Evolutionary conservation across 1,139 yeast genomes (phyloP), one percentile per base, ranked within the genome.

Genomic region (Protomyces pachydermus): DNA sequence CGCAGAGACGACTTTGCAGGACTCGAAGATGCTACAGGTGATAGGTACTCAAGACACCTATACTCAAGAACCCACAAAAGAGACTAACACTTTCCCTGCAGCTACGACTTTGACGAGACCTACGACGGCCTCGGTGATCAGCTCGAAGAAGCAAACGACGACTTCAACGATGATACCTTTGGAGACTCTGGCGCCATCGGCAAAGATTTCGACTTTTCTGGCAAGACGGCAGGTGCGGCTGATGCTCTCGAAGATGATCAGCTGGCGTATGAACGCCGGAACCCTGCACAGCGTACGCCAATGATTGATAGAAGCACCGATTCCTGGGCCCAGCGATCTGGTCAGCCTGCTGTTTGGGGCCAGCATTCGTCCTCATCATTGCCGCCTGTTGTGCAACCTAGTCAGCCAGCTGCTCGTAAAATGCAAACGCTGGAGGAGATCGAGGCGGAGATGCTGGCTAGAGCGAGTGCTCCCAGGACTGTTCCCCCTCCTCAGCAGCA

Each of bases 121-220:
- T 88, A 88, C 73, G 89, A 87, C 68, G 91, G 91, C 2, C 80
- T 87, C 66, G 93, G 91, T 1, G 88, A 83, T 37, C 80, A 80
- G 67, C 80, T 83, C 57, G 81, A 81, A 54, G 95, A 87, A 68
- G 85, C 83, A 42, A 91, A 86, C 66, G 97, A 91, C 73, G 91
- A 86, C 62, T 79, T 89, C 71, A 91, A 91, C 73, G 88, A 85
- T 67, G 96, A 89, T 72, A 91, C 98, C 0, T 91, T 91, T 77
- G 97, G 97, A 55, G 80, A 78, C 56, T 77, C 81, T 8, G 81
- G 75, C 18, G 38, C 77, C 79, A 75, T 86, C 56, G 71, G 69
- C 39, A 82, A 84, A 67, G 93, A 89, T 72, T 90, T 88, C 73
- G 85, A 85, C 74, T 90, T 91, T 74, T 88, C 88, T 12, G 75